Conservation (phyloP, 768 basidiomycete genomes). For the Naematelia encephala region DNA sequence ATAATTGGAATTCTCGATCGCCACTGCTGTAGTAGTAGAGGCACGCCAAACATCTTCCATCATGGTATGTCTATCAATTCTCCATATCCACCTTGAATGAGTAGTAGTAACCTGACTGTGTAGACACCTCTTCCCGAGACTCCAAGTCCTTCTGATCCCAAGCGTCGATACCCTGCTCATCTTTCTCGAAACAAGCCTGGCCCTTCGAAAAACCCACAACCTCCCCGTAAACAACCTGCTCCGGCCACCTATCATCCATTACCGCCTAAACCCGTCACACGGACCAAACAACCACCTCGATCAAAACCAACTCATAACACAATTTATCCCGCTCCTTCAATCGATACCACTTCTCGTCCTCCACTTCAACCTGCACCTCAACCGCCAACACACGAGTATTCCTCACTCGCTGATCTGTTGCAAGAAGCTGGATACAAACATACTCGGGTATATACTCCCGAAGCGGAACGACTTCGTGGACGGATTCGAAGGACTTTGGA, state of each 20-base stretch:
- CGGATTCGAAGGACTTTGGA: conserved; percentile 33
- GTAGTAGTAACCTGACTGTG: not conserved
- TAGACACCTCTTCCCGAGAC: not conserved
- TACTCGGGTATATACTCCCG: conserved; percentile 82
- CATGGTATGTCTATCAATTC: not conserved
- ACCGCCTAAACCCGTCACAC: not conserved
- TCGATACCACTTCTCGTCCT: conserved; percentile 16
- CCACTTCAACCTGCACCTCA: conserved; percentile 9
- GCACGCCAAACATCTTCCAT: not conserved
- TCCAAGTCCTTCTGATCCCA: not conserved
- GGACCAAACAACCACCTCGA: not conserved
- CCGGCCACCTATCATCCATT: conserved; percentile 1
- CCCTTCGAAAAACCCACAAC: not conserved
- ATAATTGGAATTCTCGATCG: no score
- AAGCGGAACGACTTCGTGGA: conserved; percentile 56
- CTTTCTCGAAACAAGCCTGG: not conserved
- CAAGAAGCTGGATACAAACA: conserved; percentile 89
- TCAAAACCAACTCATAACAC: conserved; percentile 4
- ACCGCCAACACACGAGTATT: conserved; percentile 55
- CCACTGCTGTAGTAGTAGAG: no score
- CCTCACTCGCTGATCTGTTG: conserved; percentile 78
- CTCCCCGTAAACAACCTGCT: not conserved
- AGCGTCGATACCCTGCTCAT: not conserved
- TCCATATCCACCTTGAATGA: no score
- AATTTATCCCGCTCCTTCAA: conserved; percentile 14